phyloP scores from a whole-genome alignment of 2,329 filamentous ascomycete species.

The Penicillium sp. region DNA sequence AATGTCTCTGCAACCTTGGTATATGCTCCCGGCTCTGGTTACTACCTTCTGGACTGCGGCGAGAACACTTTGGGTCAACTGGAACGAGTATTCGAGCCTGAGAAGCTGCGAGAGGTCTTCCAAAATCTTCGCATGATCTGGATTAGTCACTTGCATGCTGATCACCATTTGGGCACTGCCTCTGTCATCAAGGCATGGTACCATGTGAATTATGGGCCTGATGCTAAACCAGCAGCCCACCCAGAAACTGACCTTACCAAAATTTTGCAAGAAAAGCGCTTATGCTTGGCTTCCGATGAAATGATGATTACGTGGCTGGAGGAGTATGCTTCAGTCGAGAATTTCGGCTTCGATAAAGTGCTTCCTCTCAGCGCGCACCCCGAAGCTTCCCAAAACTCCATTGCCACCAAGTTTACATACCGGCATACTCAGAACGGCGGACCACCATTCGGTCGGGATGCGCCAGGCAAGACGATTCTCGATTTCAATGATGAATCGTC shows the following conservation, averaged over 20 bases:
- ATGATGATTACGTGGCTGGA: conserved; percentile 74
- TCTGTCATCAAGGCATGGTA: conserved; percentile 82
- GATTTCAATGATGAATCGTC: conserved; percentile 27
- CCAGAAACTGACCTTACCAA: conserved; percentile 37
- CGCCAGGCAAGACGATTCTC: conserved; percentile 21
- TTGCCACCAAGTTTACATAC: conserved; percentile 31
- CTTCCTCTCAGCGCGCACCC: conserved; percentile 49
- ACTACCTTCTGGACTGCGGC: conserved; percentile 85
- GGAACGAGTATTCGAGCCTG: conserved; percentile 66
- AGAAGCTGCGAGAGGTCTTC: conserved; percentile 69
- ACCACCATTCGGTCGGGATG: conserved; percentile 22
- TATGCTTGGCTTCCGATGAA: conserved; percentile 68
- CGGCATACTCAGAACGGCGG: conserved; percentile 30
- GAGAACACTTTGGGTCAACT: conserved; percentile 91
- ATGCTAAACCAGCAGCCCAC: conserved; percentile 41
- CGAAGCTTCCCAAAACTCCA: conserved; percentile 15
- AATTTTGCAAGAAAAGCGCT: conserved; percentile 41
- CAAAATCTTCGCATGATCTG: conserved; percentile 77
- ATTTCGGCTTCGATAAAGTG: conserved; percentile 65
- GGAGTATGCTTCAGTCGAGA: conserved; percentile 77
- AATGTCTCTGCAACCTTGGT: conserved; percentile 91
- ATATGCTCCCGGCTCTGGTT: conserved; percentile 79
- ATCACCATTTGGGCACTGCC: conserved; percentile 88
- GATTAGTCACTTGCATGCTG: conserved; percentile 94
- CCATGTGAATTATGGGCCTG: conserved; percentile 50